Evolutionary conservation across 202 grass and related monocot species (phyloP).

Genomic region (Carex sylvatica): DNA sequence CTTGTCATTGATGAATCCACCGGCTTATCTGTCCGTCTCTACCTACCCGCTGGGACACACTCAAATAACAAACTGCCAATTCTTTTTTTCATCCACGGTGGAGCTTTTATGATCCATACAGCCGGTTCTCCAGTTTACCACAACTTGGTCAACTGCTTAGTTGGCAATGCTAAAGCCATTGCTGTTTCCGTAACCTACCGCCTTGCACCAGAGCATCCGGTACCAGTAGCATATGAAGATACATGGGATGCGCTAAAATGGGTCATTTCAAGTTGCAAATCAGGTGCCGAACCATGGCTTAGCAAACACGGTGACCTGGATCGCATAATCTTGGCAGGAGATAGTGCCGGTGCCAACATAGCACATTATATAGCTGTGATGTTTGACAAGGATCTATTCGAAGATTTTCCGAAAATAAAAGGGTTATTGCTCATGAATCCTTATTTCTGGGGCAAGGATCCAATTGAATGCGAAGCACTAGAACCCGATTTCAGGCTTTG

Average conservation of each 20-base stretch:
- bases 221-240: conserved; percentile 72
- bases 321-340: conserved; percentile 48
- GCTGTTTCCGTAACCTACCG: conserved; percentile 56
- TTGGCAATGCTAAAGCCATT: conserved; percentile 30
- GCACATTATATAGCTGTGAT: conserved; percentile 49
- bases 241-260: conserved; percentile 49
- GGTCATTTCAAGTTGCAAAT: conserved; percentile 34
- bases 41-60: conserved; percentile 23
- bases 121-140: conserved; percentile 60
- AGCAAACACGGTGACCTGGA: conserved; percentile 41
- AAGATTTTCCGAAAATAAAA: conserved; percentile 31
- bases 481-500: conserved; percentile 26
- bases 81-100: conserved; percentile 76
- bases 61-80: conserved; percentile 45
- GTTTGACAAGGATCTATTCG: conserved; percentile 27
- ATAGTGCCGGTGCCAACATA: conserved; percentile 73
- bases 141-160: conserved; percentile 42
- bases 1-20: conserved; percentile 45
- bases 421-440: conserved; percentile 60
- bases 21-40: conserved; percentile 47
- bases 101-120: conserved; percentile 63
- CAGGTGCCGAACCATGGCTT: conserved; percentile 44
- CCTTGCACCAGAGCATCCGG: conserved; percentile 55
- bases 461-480: conserved; percentile 35
- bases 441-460: conserved; percentile 78